Evolutionary conservation across 805 yeast genomes (phyloP).

Genomic region (Wickerhamiella azyma): DNA sequence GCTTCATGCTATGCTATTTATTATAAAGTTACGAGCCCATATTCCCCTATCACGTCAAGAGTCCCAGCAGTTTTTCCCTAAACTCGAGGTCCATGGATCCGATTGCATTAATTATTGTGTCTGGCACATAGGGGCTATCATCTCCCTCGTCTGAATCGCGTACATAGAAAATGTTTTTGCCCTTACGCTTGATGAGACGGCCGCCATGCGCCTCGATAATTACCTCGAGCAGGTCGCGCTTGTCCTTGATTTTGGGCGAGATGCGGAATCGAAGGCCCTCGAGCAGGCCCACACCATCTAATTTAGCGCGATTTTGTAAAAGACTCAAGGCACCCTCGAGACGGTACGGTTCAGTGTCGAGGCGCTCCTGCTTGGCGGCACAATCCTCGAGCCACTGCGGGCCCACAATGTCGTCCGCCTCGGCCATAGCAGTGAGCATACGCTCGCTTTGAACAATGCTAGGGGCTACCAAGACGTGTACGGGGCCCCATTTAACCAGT

Average conservation of each 20-base stretch:
- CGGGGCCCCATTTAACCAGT: conserved; percentile 28
- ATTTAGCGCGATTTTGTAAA: conserved; percentile 9
- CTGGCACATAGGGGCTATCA: conserved; percentile 10
- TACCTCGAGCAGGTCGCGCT: conserved; percentile 38
- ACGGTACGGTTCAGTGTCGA: conserved; percentile 17
- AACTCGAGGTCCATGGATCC: conserved; percentile 13
- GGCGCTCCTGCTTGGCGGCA: conserved; percentile 12
- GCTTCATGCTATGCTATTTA: background rate
- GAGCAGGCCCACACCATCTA: conserved; percentile 21
- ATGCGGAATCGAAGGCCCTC: conserved; percentile 37
- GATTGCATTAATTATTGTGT: conserved; percentile 13
- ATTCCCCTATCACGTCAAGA: background rate
- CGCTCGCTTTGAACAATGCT: conserved; percentile 75
- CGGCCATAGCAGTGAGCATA: conserved; percentile 57
- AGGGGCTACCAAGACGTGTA: conserved; percentile 50
- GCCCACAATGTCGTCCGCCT: conserved; percentile 25
- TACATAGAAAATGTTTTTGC: background rate
- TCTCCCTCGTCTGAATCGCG: conserved; percentile 10
- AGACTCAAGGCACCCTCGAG: conserved; percentile 12
- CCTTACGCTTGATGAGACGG: background rate
- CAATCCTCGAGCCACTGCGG: conserved; percentile 21
- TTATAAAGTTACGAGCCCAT: background rate
- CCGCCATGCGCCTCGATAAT: conserved; percentile 53
- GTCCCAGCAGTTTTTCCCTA: background rate
- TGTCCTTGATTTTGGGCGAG: conserved; percentile 47